Evolutionary conservation across 179 eudicot species (phyloP), one percentile per base, ranked within the genome.

Genomic region (Pouteria campechiana): DNA sequence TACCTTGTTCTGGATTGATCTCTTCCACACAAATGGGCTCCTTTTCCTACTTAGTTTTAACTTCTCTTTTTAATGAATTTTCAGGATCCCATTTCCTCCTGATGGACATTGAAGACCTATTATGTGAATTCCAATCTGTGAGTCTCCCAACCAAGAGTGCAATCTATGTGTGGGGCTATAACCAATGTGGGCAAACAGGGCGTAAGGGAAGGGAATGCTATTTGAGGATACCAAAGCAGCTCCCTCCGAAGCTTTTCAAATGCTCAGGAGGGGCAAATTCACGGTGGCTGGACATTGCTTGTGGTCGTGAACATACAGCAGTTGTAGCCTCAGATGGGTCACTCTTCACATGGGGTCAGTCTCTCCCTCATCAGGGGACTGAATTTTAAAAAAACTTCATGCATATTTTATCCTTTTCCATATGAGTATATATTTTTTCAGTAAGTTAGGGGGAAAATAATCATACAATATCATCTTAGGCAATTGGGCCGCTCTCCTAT

Each of bases 241-340:
- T 90, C 28, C 92, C 92, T 3, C 83, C 88, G 16, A 87, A 90
- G 65, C 72, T 87, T 41, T 90, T 90, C 38, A 96, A 94, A 9
- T 86, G 96, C 32, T 80, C 83, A 0, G 73, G 74, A 7, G 95
- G 93, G 14, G 58, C 52, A 25, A 79, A 63, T 52, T 69, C 82
- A 15, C 73, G 87, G 16, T 90, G 96, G 98, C 52, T 87, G 51
- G 96, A 90, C 54, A 71, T 90, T 17, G 76, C 96, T 34, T 87
- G 98, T 69, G 97, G 97, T 38, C 76, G 93, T 3, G 97, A 89
- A 60, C 97, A 89, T 68, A 89, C 97, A 3, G 93, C 95, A 0
- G 88, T 85, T 16, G 81, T 79, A 29, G 80, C 94, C 31, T 90
- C 98, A 33, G 92, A 90, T 51, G 98, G 96, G 4, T 86, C 85